Evolutionary conservation across 169 alveolate genomes (phyloP), one percentile per base, ranked within the genome.

Genomic region (Eimeria praecox): DNA sequence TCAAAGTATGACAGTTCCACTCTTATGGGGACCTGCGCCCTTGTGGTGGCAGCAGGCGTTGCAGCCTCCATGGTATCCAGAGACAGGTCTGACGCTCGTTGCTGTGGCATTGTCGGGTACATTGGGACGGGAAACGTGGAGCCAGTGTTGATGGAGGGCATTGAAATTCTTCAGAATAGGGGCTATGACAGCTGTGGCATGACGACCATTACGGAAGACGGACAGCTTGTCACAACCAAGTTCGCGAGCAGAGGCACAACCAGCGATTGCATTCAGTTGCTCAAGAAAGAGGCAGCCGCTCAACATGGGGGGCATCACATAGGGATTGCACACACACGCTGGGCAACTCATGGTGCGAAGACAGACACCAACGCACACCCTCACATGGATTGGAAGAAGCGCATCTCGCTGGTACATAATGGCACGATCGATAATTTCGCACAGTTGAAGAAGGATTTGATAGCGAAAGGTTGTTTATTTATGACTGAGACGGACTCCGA

Each of bases 291-390:
- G 42, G 92, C 94, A 9, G 77, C 82, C 16, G 44, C 42, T n/a
- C 64, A 49, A 10, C 96, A 95, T 78, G 78, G 80, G 22, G 95
- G 95, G 27, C 93, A 90, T 59, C 96, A 86, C 89, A 97, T 98
- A 12, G 99, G 99, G 27, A 99, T 99, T 59, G 99, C 99, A 18
- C 99, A 99, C 96, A 99, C 99, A 49, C 96, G 99, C 64, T 99
- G 99, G 99, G 99, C 99, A 0, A 99, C 99, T 0, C 99, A 99
- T 97, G 99, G 99, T 33, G 98, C 98, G 10, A 99, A 98, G 89
- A 99, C 99, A 4, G 99, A 99, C 92, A 97, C 96, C 49, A 99
- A 99, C 96, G 99, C 99, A 44, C 99, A 99, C 97, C 99, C 99
- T 33, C 99, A 99, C 97, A 96, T 96, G 78, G 99, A 99, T 96